These are phyloP conservation scores for Candolleomyces eurysporus DNA, from an alignment of 768 basidiomycete species.

Conservation along the genomic window DNA sequence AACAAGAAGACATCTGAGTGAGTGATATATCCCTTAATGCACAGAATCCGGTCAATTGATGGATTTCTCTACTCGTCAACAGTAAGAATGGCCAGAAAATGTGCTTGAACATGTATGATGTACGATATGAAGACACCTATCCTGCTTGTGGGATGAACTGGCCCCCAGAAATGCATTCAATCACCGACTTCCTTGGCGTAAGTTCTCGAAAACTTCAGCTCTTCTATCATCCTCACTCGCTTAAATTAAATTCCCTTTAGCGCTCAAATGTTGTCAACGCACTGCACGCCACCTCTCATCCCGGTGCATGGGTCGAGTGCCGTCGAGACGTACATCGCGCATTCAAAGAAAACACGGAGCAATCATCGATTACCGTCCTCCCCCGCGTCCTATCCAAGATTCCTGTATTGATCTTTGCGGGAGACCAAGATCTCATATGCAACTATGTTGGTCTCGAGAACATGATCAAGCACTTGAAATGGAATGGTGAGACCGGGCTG, in stretches of 20 bases:
- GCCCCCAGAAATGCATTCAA: conserved; percentile 80
- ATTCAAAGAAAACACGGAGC: conserved; percentile 53
- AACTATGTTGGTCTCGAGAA: conserved; percentile 91
- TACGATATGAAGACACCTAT: conserved; percentile 78
- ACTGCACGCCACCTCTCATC: conserved; percentile 75
- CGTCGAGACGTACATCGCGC: conserved; percentile 59
- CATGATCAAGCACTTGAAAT: conserved; percentile 78
- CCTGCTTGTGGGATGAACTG: conserved; percentile 98
- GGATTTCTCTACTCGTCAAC: conserved; percentile 1
- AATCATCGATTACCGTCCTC: conserved; percentile 73
- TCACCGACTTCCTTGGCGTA: conserved; percentile 64
- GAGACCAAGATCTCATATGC: conserved; percentile 96
- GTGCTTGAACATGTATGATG: conserved; percentile 95
- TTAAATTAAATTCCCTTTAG: conserved; percentile 32
- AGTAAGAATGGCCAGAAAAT: conserved; percentile 68
- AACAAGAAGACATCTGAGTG: conserved; percentile 40
- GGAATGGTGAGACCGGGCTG: conserved; percentile 84
- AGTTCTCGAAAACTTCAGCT: no score
- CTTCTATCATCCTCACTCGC: no score
- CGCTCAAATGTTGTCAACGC: conserved; percentile 77
- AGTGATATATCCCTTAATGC: conserved; percentile 8
- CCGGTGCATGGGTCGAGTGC: conserved; percentile 89
- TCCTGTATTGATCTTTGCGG: conserved; percentile 87
- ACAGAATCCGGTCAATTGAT: neutral
- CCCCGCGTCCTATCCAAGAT: conserved; percentile 78